Conservation (phyloP, 2,329 filamentous ascomycete species). For the Shiraia bambusicola region DNA sequence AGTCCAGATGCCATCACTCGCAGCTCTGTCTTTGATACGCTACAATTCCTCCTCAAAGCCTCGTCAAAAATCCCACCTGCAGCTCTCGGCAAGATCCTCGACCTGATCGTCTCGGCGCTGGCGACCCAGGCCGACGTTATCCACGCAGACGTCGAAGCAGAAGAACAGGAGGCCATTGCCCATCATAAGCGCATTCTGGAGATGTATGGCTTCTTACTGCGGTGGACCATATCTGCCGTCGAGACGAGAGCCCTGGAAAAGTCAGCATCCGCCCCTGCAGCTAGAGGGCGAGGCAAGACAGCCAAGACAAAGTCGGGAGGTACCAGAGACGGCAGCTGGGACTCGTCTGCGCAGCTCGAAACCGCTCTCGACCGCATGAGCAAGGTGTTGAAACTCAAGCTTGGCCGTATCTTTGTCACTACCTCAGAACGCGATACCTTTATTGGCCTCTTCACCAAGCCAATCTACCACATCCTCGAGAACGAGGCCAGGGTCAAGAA, state of each 20-base stretch:
- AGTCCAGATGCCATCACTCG: conserved; percentile 85
- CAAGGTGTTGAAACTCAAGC: conserved; percentile 89
- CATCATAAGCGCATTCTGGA: conserved; percentile 92
- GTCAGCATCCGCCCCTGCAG: conserved; percentile 68
- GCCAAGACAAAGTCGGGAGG: conserved; percentile 65
- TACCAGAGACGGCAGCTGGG: conserved; percentile 76
- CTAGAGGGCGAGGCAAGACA: conserved; percentile 71
- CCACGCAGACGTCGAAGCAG: conserved; percentile 82
- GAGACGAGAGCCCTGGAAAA: conserved; percentile 94
- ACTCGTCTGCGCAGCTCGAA: conserved; percentile 85
- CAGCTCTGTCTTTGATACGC: conserved; percentile 79
- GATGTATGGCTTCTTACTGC: conserved; percentile 88
- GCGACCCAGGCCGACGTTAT: conserved; percentile 83
- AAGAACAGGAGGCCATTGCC: conserved; percentile 76
- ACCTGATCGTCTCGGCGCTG: conserved; percentile 82
- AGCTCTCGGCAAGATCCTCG: conserved; percentile 88
- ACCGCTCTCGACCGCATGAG: conserved; percentile 90
- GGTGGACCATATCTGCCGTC: conserved; percentile 94
- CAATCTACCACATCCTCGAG: conserved; percentile 91
- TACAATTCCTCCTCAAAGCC: conserved; percentile 96
- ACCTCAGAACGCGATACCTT: conserved; percentile 97
- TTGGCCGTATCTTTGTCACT: conserved; percentile 90
- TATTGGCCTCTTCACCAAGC: conserved; percentile 84
- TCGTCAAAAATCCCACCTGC: conserved; percentile 76
- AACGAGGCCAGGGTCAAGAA: conserved; percentile 91